Percentiles rank a stretch among this genome's conserved stretches.
Conservation (phyloP, 768 basidiomycete genomes). For the Cubamyces sp. region DNA sequence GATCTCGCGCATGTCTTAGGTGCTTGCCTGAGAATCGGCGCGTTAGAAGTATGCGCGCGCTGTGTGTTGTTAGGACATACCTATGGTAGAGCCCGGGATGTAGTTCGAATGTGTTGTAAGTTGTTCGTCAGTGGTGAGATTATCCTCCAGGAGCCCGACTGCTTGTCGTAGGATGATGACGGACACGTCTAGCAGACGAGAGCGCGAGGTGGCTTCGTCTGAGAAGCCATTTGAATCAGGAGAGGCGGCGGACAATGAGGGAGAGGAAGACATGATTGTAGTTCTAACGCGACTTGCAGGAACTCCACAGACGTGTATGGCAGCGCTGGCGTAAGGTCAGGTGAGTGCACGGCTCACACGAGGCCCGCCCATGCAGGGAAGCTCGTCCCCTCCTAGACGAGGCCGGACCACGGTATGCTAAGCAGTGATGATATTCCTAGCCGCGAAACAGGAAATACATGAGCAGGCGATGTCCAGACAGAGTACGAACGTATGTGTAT, state of each 20-base stretch:
- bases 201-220: slow-evolving; percentile 38
- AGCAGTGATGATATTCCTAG: not conserved
- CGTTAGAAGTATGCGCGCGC: not conserved
- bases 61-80: slow-evolving; percentile 42
- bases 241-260: not conserved
- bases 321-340: slow-evolving; percentile 11
- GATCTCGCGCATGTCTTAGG: slow-evolving; percentile 82
- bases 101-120: slow-evolving; percentile 69
- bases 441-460: slow-evolving; percentile 16
- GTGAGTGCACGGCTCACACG: slow-evolving; percentile 19
- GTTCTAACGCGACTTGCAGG: not conserved
- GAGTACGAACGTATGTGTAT: slow-evolving; percentile 41
- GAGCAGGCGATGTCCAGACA: slow-evolving; percentile 26
- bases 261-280: slow-evolving; percentile 16
- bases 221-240: not conserved
- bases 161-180: slow-evolving; percentile 73
- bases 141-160: slow-evolving; percentile 68
- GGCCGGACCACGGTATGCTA: not conserved
- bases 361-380: slow-evolving; percentile 15
- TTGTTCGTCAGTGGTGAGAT: slow-evolving; percentile 70
- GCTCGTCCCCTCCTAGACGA: not conserved
- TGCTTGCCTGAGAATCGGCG: slow-evolving; percentile 66
- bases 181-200: slow-evolving; percentile 68
- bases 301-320: slow-evolving; percentile 2
- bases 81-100: slow-evolving; percentile 88